Evolutionary conservation across 352 stramenopile genomes (phyloP).

Genomic region (Thalassiosira mediterranea): DNA sequence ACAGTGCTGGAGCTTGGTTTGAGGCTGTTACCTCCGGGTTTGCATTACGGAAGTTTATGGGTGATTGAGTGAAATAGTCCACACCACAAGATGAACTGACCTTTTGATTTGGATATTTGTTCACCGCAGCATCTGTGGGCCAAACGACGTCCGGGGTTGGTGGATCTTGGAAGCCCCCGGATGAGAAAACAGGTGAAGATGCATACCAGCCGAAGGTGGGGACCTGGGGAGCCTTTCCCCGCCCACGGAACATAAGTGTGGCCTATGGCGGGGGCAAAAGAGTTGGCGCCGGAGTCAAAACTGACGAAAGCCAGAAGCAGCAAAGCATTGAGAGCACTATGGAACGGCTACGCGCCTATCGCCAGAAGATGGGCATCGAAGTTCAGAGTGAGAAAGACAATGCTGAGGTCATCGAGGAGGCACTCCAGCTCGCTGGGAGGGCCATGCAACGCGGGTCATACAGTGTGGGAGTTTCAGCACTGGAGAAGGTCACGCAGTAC

Average conservation of each 20-base stretch:
- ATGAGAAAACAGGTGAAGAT: conserved; percentile 13
- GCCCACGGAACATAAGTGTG: conserved; percentile 78
- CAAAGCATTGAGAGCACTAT: conserved; percentile 52
- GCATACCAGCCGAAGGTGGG: conserved; percentile 57
- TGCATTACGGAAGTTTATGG: no score
- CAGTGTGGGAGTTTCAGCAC: conserved; percentile 61
- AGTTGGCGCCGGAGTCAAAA: conserved; percentile 65
- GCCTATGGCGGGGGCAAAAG: conserved; percentile 78
- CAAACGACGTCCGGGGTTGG: conserved; percentile 53
- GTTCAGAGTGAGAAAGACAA: conserved; percentile 78
- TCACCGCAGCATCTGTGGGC: conserved; percentile 28
- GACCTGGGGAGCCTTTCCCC: conserved; percentile 77
- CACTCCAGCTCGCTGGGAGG: conserved; percentile 48
- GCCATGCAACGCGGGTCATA: conserved; percentile 81
- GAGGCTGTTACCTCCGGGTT: no score
- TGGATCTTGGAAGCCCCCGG: conserved; percentile 45
- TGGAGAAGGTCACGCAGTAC: conserved; percentile 83
- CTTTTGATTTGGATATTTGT: no score
- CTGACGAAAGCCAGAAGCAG: conserved; percentile 37
- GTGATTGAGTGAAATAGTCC: no score
- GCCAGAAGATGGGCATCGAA: conserved; percentile 75
- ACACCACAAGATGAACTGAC: no score
- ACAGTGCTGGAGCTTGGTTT: no score
- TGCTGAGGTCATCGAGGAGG: conserved; percentile 67
- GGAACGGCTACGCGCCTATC: conserved; percentile 60